Conservation (phyloP, 2,329 filamentous ascomycete species). For the Tothia fuscella region DNA sequence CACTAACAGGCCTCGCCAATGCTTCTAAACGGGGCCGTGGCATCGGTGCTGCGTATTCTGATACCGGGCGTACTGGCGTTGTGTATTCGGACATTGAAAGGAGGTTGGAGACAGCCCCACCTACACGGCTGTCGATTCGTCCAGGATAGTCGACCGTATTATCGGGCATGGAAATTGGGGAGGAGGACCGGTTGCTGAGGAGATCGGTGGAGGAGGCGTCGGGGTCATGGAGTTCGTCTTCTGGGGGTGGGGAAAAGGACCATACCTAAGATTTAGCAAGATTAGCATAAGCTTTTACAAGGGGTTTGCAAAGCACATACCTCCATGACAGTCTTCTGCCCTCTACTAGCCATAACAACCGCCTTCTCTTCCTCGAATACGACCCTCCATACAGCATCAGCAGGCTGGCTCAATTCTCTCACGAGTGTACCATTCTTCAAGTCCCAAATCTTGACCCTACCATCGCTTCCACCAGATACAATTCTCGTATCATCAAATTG, state of each 20-base stretch:
- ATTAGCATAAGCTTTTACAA: constrained; percentile 16
- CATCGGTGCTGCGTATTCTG: too few species aligned
- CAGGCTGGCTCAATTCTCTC: constrained; percentile 78
- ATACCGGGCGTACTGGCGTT: too few species aligned
- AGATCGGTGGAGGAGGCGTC: too few species aligned
- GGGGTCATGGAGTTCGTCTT: constrained; percentile 43
- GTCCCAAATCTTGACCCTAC: constrained; percentile 98
- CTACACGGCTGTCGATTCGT: too few species aligned
- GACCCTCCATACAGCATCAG: constrained; percentile 93
- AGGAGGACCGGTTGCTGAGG: constrained; percentile 29
- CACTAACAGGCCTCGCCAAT: too few species aligned
- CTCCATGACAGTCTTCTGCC: constrained; percentile 91
- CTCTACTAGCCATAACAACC: constrained; percentile 82
- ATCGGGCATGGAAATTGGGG: constrained; percentile 32
- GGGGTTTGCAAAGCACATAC: constrained; percentile 38
- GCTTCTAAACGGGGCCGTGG: too few species aligned
- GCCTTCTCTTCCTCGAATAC: constrained; percentile 98
- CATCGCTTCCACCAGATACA: constrained; percentile 90
- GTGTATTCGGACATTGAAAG: too few species aligned
- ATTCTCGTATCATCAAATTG: constrained; percentile 95
- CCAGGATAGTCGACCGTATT: too few species aligned
- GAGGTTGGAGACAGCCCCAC: too few species aligned
- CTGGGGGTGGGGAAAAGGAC: constrained; percentile 86
- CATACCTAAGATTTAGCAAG: constrained; percentile 59
- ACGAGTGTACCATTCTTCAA: constrained; percentile 83